These are phyloP conservation scores for Fusarium kyushuense DNA, from an alignment of 2,329 filamentous ascomycete species.

Conservation along the genomic window DNA sequence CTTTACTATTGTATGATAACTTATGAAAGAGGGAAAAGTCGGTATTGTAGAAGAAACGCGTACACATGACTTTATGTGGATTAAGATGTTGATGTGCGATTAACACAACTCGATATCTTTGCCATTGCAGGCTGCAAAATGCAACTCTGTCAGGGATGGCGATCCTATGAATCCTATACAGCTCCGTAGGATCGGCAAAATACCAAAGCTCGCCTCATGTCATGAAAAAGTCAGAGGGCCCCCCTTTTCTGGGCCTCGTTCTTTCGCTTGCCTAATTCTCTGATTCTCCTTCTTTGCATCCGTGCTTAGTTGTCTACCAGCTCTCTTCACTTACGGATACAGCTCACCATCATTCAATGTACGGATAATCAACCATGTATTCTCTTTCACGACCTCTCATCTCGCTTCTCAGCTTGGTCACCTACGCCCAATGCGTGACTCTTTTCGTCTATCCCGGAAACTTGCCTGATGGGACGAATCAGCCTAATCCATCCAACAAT, in stretches of 20 bases:
- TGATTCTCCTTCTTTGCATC: background rate
- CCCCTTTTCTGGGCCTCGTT: background rate
- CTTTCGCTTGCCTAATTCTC: background rate
- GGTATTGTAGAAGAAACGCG: too few relatives aligned
- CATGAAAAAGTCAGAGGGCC: background rate
- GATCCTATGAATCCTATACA: conserved; percentile 7
- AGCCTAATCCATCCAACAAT: conserved; percentile 3
- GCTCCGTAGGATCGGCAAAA: background rate
- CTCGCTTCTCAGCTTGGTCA: conserved; percentile 2
- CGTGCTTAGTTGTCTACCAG: background rate
- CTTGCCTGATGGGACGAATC: background rate
- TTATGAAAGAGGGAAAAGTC: too few relatives aligned
- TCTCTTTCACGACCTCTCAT: conserved; percentile 59
- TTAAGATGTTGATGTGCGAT: too few relatives aligned
- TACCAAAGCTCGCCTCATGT: background rate
- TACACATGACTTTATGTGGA: too few relatives aligned
- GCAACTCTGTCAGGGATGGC: background rate
- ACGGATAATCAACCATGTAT: conserved; percentile 51
- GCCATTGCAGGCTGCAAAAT: background rate
- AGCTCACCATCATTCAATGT: background rate
- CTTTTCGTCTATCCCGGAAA: conserved; percentile 12
- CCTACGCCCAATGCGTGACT: background rate
- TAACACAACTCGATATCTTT: too few relatives aligned
- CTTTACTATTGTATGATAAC: too few relatives aligned
- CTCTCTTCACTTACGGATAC: background rate